These are phyloP conservation scores for Hypoxylon sp. DNA, from an alignment of 2,329 filamentous ascomycete genomes.

Conservation along the genomic window DNA sequence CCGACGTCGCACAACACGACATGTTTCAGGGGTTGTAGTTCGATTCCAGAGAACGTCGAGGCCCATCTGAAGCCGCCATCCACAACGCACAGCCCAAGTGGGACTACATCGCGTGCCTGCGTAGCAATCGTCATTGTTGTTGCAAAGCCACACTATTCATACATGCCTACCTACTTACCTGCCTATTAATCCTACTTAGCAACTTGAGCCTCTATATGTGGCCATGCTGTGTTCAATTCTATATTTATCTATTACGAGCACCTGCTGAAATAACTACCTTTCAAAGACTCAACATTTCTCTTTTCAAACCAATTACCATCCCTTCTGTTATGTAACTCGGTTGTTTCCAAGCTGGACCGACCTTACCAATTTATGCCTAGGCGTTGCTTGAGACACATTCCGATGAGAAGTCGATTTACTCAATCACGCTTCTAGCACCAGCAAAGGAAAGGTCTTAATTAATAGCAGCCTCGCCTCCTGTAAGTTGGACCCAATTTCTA, in stretches of 20 bases:
- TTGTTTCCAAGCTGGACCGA: slow-evolving; percentile 8
- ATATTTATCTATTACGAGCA: not conserved
- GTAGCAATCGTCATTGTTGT: slow-evolving; percentile 31
- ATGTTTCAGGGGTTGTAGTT: slow-evolving; percentile 42
- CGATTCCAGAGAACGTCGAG: slow-evolving; percentile 31
- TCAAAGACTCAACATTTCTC: not conserved
- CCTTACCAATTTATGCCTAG: not conserved
- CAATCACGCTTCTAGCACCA: slow-evolving; percentile 2
- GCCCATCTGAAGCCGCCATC: slow-evolving; percentile 25
- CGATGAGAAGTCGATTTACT: slow-evolving; percentile 8
- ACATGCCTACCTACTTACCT: slow-evolving; percentile 2
- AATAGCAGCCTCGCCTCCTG: slow-evolving; percentile 14
- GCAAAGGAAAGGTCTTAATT: slow-evolving; percentile 12
- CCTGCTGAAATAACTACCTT: not conserved
- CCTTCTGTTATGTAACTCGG: not conserved
- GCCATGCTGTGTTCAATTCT: not conserved
- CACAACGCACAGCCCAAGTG: slow-evolving; percentile 37
- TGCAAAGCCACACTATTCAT: slow-evolving; percentile 18
- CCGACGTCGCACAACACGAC: slow-evolving; percentile 43
- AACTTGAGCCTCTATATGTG: not conserved
- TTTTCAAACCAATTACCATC: not conserved
- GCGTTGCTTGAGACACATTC: slow-evolving; percentile 26
- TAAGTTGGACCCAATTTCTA: slow-evolving; percentile 26
- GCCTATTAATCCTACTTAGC: not conserved
- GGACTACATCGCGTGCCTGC: slow-evolving; percentile 41